Conservation (phyloP, 352 stramenopile genomes). For the Plasmopara viticola region DNA sequence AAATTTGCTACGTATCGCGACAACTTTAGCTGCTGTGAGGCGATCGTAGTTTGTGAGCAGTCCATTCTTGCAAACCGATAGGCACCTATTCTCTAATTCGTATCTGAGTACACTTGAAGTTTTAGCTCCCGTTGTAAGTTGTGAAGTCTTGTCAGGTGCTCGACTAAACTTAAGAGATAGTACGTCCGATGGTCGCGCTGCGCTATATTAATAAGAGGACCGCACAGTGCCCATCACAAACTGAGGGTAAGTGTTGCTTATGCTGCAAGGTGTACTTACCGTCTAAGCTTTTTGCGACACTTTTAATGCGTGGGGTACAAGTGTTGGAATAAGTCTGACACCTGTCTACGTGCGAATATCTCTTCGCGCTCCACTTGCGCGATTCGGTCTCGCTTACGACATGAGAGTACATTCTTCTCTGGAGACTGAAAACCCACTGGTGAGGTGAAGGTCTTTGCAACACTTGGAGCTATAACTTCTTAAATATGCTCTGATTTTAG, state of each 20-base stretch:
- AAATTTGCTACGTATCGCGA: no score
- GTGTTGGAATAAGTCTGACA: slow-evolving; percentile 7
- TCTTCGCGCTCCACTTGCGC: no score
- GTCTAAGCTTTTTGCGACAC: neutral
- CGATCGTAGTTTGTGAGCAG: no score
- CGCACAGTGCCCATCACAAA: slow-evolving; percentile 20
- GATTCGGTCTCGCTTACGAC: no score
- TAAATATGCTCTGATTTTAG: no score
- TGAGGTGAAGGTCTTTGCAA: no score
- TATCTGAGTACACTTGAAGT: slow-evolving; percentile 49
- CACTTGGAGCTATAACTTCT: no score
- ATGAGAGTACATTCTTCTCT: no score
- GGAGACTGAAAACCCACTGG: no score
- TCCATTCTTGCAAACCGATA: slow-evolving; percentile 45
- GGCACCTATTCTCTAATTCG: slow-evolving; percentile 70
- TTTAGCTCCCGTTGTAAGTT: slow-evolving; percentile 24
- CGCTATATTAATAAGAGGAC: neutral
- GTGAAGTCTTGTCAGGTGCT: slow-evolving; percentile 27
- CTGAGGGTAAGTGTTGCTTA: slow-evolving; percentile 54
- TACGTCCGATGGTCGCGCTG: slow-evolving; percentile 24
- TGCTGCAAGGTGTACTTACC: slow-evolving; percentile 58
- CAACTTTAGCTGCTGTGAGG: no score
- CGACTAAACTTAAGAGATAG: slow-evolving; percentile 45
- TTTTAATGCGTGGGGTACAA: no score
- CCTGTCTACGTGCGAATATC: no score